Percentiles rank a stretch among this genome's conserved stretches.
phyloP scores from a whole-genome alignment of 2,329 filamentous ascomycete genomes.

The Botrytis aclada region DNA sequence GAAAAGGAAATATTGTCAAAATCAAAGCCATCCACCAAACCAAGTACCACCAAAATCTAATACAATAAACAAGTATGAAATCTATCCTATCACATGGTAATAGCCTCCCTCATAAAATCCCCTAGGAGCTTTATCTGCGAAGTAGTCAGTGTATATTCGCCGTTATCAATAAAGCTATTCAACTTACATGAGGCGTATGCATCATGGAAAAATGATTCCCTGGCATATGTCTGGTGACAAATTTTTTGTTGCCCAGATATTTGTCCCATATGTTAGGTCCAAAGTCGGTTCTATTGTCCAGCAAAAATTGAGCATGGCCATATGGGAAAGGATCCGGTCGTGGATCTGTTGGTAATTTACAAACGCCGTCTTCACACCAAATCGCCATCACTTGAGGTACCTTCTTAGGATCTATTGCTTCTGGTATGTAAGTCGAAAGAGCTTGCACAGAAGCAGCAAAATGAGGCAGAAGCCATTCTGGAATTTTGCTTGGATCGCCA shows the following conservation, averaged over 20 bases:
- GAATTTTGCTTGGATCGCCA: constrained; percentile 43
- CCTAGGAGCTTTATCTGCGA: constrained; percentile 15
- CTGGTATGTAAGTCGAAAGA: constrained; percentile 15
- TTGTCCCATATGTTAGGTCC: constrained; percentile 19
- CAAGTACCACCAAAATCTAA: constrained; percentile 8
- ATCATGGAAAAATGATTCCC: constrained; percentile 33
- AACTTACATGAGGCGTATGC: constrained; percentile 39
- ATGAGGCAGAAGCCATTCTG: constrained; percentile 37
- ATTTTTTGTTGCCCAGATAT: constrained; percentile 15
- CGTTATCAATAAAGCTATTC: background rate
- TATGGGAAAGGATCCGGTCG: constrained; percentile 17
- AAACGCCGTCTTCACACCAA: constrained; percentile 19
- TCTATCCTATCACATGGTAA: constrained; percentile 7
- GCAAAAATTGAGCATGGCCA: constrained; percentile 16
- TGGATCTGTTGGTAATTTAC: constrained; percentile 43
- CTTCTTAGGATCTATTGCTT: constrained; percentile 12
- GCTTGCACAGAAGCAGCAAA: constrained; percentile 15
- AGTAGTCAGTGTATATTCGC: background rate
- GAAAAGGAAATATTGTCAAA: background rate
- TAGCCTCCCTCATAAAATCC: constrained; percentile 16
- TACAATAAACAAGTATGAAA: background rate
- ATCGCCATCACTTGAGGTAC: constrained; percentile 17
- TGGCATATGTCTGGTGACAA: constrained; percentile 45
- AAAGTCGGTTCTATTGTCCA: constrained; percentile 20
- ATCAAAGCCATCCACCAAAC: background rate